Base-by-base conservation (phyloP, 306 rosid species). In the Vicia sativa region DNA sequence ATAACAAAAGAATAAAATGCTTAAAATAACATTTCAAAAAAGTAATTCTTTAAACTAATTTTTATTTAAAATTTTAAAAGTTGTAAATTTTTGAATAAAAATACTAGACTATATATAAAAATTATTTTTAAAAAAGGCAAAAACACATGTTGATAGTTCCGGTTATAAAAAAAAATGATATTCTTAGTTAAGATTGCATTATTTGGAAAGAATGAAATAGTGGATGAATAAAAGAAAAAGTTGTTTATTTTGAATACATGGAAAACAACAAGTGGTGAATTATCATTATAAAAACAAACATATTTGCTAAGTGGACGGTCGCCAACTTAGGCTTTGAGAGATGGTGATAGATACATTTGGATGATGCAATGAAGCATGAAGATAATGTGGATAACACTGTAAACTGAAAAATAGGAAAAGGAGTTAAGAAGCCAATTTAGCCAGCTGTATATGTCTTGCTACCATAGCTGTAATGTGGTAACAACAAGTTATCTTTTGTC, bases 401-500 rank as follows among this genome's bases (percentile, higher is more conserved):
- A 13, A 70, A 50, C 45, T 11, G 3, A 71, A 60, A 15, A 34
- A 9, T 11, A 41, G 52, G 64, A 16, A 70, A 65, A 10, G 7
- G 8, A 3, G 31, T 37, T 9, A 38, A 55, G 2, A 77, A 38
- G 34, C 35, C 57, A 71, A 57, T 28, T 19, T 26, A 37, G 21
- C 70, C 84, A 82, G 85, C 74, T 72, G 52, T 62, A 11, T 0
- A 21, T 52, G 62, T 6, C 38, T 39, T 71, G 15, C 16, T 53
- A 43, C 10, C 63, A 65, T 81, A 80, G 83, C 85, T 85, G 90
- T 76, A 61, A 6, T 53, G 26, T 25, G 43, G 16, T 75, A 5
- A 29, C 60, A 49, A 18, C 16, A 56, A 6, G 63, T 18, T 49
- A 41, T 67, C 35, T 31, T 44, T 74, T 65, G 35, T 63, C 71